A percentile compares a stretch with the other conserved stretches of the same genome.
Evolutionary conservation across 1,284 basidiomycete genomes (phyloP).

Genomic region (Tetrapyrgos nigripes): DNA sequence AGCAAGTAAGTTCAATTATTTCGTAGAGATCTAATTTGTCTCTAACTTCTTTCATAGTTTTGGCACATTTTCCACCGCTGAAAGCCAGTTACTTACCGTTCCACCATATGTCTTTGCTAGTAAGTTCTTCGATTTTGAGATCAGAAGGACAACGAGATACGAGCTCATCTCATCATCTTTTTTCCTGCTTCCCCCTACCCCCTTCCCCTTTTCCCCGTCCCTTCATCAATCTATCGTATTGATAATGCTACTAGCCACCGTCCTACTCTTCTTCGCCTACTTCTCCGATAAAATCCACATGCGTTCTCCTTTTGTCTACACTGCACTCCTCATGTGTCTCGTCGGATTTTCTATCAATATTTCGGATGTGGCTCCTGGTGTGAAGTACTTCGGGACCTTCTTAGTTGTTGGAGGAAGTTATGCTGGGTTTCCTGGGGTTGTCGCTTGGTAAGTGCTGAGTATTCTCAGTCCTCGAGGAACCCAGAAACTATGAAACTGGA

Average conservation of each 20-base stretch:
- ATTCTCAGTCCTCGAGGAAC: too few relatives aligned
- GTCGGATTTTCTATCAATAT: constrained; percentile 75
- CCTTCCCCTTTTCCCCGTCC: background rate
- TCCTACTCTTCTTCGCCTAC: constrained; percentile 57
- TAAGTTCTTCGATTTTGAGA: constrained; percentile 33
- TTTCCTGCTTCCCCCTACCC: too few relatives aligned
- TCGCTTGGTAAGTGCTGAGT: constrained; percentile 61
- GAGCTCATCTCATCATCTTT: background rate
- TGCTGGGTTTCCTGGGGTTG: constrained; percentile 64
- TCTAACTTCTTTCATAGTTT: constrained; percentile 49
- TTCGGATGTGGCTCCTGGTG: constrained; percentile 49
- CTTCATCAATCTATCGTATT: background rate
- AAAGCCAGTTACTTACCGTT: constrained; percentile 72
- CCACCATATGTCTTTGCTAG: constrained; percentile 72
- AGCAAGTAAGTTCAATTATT: constrained; percentile 50
- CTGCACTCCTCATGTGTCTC: constrained; percentile 56
- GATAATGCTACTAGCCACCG: constrained; percentile 45
- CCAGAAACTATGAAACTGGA: background rate
- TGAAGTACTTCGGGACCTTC: constrained; percentile 51
- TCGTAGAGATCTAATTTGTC: too few relatives aligned
- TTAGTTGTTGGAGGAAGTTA: constrained; percentile 69
- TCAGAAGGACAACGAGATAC: background rate
- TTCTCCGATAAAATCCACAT: constrained; percentile 64
- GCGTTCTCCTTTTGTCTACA: constrained; percentile 66
- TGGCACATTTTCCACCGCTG: constrained; percentile 54